Evolutionary conservation across 139 green algal genomes (phyloP).

Genomic region (Chlorella sp.): DNA sequence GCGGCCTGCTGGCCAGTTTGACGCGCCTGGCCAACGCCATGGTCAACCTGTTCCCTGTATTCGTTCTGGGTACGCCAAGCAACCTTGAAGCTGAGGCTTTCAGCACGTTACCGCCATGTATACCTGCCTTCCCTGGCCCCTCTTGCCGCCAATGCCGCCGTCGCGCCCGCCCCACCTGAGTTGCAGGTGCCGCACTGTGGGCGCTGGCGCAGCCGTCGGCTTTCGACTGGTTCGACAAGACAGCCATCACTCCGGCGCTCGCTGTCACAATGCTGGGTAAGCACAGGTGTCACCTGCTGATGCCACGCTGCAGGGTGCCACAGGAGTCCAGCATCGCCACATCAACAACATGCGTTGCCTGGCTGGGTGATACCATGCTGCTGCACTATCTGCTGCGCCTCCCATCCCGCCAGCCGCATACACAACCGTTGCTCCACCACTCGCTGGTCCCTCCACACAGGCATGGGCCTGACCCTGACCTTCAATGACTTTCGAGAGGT

Average conservation of each 20-base stretch:
- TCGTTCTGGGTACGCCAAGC: slow-evolving; percentile 61
- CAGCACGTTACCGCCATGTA: too few species aligned
- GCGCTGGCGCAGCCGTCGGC: slow-evolving; percentile 54
- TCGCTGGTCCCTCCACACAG: slow-evolving; percentile 42
- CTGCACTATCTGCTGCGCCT: background rate
- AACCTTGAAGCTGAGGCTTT: too few species aligned
- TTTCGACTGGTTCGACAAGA: slow-evolving; percentile 38
- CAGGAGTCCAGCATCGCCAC: too few species aligned
- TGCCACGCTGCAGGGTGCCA: too few species aligned
- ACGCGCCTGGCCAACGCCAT: slow-evolving; percentile 16
- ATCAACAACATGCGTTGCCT: too few species aligned
- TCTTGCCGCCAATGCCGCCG: too few species aligned
- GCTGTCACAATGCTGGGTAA: too few species aligned
- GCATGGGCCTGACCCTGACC: slow-evolving; percentile 83
- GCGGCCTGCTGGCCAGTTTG: background rate
- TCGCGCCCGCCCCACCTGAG: too few species aligned
- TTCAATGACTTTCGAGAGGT: slow-evolving; percentile 62
- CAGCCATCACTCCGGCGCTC: too few species aligned
- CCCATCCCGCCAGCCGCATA: background rate
- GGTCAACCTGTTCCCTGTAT: slow-evolving; percentile 73
- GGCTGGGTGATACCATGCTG: background rate
- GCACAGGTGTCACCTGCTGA: background rate
- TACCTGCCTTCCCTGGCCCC: too few species aligned
- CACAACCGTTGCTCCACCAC: slow-evolving; percentile 44
- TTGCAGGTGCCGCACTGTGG: slow-evolving; percentile 30